phyloP scores from a whole-genome alignment of 331 rosid genomes.

The Malus hybrid region DNA sequence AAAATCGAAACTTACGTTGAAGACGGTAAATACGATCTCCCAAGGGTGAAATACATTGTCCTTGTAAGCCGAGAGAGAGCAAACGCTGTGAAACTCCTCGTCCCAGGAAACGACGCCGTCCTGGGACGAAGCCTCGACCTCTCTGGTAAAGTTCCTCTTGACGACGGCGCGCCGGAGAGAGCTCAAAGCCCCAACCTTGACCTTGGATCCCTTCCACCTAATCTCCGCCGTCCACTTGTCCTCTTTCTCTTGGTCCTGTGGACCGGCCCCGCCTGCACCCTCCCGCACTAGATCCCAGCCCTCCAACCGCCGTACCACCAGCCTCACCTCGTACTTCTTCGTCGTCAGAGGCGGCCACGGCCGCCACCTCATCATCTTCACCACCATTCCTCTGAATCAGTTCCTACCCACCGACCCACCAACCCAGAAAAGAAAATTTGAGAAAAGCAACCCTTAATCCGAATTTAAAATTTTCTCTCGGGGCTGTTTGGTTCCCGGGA shows the following conservation, averaged over 20 bases:
- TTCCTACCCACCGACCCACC: background rate
- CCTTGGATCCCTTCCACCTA: constrained; percentile 88
- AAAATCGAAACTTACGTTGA: constrained; percentile 41
- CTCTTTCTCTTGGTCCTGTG: background rate
- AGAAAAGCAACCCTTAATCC: background rate
- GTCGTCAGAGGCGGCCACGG: constrained; percentile 89
- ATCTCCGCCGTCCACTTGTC: constrained; percentile 54
- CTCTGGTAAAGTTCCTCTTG: constrained; percentile 66
- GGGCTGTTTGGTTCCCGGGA: background rate
- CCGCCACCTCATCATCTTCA: constrained; percentile 98
- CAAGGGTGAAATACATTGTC: constrained; percentile 93
- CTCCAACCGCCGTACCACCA: constrained; percentile 44
- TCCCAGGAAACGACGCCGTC: constrained; percentile 78
- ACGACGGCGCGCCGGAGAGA: constrained; percentile 70
- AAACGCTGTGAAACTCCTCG: constrained; percentile 71
- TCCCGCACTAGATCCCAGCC: constrained; percentile 57
- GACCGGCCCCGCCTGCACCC: constrained; percentile 11
- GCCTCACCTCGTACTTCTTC: constrained; percentile 55
- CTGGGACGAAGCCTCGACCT: constrained; percentile 22
- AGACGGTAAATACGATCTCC: constrained; percentile 88
- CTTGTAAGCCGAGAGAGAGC: constrained; percentile 55
- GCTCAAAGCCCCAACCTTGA: constrained; percentile 37
- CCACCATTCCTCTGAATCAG: constrained; percentile 50
- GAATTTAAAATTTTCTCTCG: background rate
- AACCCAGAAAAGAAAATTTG: background rate